Base-by-base conservation (phyloP, 805 yeast species). In the Saccharomycopsis babjevae region DNA sequence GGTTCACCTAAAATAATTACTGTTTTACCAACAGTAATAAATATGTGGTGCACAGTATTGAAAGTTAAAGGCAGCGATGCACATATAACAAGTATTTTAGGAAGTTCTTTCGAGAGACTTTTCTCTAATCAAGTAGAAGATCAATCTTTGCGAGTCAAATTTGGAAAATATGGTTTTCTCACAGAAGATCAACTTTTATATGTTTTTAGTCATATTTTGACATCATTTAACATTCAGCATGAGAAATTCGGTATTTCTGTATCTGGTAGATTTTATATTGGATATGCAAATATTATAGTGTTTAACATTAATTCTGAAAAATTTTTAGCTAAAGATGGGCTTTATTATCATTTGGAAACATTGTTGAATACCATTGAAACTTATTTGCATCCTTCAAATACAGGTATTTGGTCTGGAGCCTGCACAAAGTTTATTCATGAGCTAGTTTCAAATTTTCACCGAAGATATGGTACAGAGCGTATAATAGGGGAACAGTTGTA, bases 311-410 rank as follows among this genome's bases (percentile, higher is more conserved):
- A 79, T 20, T 86, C 89, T 0, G 72, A 77, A 3, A 66, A 69
- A 42, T 74, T 77, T 0, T 66, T 60, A 34, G 56, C 50, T 73
- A 40, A 55, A 1, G 76, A 70, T 20, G 83, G 84, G 5, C 76
- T 84, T 25, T 69, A 86, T 66, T 81, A 77, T 18, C 75, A 79
- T 57, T 67, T 92, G 5, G 74, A 76, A 25, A 77, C 83, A 0
- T 74, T 88, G 32, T 66, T 87, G n/a, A 83, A 83, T 59, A 83
- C 96, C 0, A 75, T 91, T 5, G 86, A 82, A 64, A 88, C 97
- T 20, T 89, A 86, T 72, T 85, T 84, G 2, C 97, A 94, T 71
- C 99, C 99, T 6, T 91, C 98, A 0, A 92, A 92, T 70, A 72
- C 78, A n/a, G 98, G 97, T 0, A 79, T 79, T n/a, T 92, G 98